Evolutionary conservation across 2,329 filamentous ascomycete species (phyloP).

Genomic region (Rhynchosporium graminicola): DNA sequence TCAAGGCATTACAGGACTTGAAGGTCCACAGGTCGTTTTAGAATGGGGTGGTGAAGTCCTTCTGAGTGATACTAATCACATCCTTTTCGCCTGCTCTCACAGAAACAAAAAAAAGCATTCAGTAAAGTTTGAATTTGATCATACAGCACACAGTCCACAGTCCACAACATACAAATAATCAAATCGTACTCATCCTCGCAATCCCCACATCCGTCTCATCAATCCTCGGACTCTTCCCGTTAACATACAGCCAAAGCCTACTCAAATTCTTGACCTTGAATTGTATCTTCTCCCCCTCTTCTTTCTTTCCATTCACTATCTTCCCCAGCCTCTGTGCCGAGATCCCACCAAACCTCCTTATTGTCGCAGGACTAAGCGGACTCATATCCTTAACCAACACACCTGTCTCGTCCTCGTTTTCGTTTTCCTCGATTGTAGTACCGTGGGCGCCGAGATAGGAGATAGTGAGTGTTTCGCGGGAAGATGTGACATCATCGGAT

Average conservation of each 20-base stretch:
- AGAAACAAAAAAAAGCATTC: too few relatives aligned
- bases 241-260: conserved; percentile 63
- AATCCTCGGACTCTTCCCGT: conserved; percentile 52
- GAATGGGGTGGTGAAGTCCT: too few relatives aligned
- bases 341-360: conserved; percentile 13
- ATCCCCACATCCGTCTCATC: conserved; percentile 31
- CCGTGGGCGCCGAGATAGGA: conserved; percentile 35
- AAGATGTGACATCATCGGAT: conserved; percentile 37
- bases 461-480: conserved; percentile 50
- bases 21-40: neutral
- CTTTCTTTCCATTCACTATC: conserved; percentile 13
- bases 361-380: conserved; percentile 25
- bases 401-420: conserved; percentile 17
- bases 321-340: conserved; percentile 4
- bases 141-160: too few relatives aligned
- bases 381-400: conserved; percentile 32
- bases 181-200: conserved; percentile 32
- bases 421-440: conserved; percentile 19
- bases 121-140: too few relatives aligned
- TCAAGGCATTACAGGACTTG: neutral
- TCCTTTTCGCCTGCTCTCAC: too few relatives aligned
- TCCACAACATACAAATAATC: too few relatives aligned
- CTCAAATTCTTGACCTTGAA: conserved; percentile 62
- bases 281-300: conserved; percentile 9
- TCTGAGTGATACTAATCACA: too few relatives aligned